Evolutionary conservation across 2,329 filamentous ascomycete genomes (phyloP), one percentile per base, ranked within the genome.

Genomic region (Helotiales sp.): DNA sequence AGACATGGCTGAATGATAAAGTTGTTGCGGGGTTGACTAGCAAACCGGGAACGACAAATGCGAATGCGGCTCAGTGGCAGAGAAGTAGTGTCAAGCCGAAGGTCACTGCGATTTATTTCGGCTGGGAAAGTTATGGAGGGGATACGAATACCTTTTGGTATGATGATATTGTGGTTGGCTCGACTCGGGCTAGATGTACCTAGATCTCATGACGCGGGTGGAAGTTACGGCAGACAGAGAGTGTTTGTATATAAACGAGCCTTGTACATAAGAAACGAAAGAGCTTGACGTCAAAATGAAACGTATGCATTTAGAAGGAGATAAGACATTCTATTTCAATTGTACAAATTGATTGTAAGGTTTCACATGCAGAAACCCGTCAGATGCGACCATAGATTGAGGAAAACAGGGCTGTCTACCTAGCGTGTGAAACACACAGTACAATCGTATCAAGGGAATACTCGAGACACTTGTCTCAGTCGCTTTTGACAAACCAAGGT

Each of bases 61-160:
- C 78, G 49, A 86, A 87, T 72, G 83, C 82, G 1, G 80, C 76
- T 0, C 82, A 84, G 72, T 89, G 87, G 87, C 77, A 81, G 70
- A 80, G 83, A 59, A 82, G 82, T 74, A 75, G 69, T 37, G 75
- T 81, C 65, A 84, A 81, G 74, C 86, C 86, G 4, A 84, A 84
- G 73, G 78, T 87, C 63, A 83, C 83, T 0, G 85, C 75, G 7
- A 78, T 88, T 30, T 87, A 89, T 77, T 89, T 89, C 69, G 87
- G 87, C 0, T 89, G 87, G 86, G 87, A 89, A 80, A 85, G 83
- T 4, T 89, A 89, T 70, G 85, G 86, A 10, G 85, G 85, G 0
- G 86, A 86, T 67, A 77, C 80, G 2, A 89, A 89, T 76, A 89
- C 87, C 1, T 84, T 89, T 71, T 88, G 86, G 86, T 89, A 87